These are phyloP conservation scores for Didymella keratinophila DNA, from an alignment of 2,329 filamentous ascomycete genomes.

Conservation along the genomic window DNA sequence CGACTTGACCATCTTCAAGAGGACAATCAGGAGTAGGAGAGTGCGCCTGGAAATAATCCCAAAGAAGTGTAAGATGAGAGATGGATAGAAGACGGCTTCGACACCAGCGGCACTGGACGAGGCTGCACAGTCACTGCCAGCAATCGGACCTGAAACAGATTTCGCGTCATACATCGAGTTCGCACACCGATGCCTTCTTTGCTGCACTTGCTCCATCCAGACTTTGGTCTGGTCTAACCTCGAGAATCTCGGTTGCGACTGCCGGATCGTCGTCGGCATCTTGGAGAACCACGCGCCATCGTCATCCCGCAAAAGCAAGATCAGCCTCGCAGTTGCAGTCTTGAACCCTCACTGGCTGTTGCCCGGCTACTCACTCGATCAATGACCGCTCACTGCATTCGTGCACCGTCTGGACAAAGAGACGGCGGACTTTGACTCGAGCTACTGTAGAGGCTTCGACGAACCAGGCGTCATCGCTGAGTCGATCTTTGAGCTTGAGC, in stretches of 20 bases:
- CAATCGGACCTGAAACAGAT: not conserved
- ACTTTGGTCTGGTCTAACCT: not conserved
- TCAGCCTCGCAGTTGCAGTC: not conserved
- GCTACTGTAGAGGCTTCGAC: not conserved
- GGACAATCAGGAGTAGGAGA: not conserved
- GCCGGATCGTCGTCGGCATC: not conserved
- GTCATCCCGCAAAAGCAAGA: not conserved
- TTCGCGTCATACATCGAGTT: not conserved
- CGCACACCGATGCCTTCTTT: not conserved
- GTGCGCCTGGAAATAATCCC: too few relatives aligned
- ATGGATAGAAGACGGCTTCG: not conserved
- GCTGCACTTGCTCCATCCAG: not conserved
- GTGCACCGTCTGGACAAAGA: not conserved
- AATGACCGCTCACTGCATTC: constrained; percentile 1
- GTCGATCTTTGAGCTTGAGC: not conserved
- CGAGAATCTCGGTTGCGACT: not conserved
- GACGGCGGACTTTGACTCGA: not conserved
- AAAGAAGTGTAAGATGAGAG: not conserved
- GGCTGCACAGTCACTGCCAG: not conserved
- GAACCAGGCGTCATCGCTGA: constrained; percentile 1
- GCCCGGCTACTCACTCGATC: not conserved
- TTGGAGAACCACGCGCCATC: not conserved
- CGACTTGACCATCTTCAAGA: not conserved
- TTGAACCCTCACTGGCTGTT: not conserved
- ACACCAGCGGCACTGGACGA: too few relatives aligned